These are phyloP conservation scores for Penicillium robsamsonii DNA, from an alignment of 495 filamentous ascomycete genomes.

Conservation along the genomic window DNA sequence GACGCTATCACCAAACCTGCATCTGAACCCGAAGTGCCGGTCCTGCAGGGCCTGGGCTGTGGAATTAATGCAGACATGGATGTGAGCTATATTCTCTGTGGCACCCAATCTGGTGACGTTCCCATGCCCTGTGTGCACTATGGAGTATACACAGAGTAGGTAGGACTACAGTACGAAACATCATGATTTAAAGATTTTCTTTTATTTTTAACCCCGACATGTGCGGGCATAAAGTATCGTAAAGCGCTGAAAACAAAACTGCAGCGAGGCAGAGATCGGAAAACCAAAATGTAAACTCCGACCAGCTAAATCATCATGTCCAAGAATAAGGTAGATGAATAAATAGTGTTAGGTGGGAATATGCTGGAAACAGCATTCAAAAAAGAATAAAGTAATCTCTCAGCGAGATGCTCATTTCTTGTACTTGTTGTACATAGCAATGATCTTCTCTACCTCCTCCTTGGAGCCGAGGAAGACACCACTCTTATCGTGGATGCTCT, in stretches of 20 bases:
- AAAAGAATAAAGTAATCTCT: constrained; percentile 1
- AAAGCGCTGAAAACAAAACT: constrained; percentile 10
- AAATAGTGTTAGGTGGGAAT: not conserved
- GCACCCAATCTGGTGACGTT: not conserved
- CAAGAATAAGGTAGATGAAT: not conserved
- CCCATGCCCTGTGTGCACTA: not conserved
- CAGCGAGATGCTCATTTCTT: constrained; percentile 32
- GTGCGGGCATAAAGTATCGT: constrained; percentile 9
- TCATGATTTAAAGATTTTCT: not conserved
- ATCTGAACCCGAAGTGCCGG: not conserved
- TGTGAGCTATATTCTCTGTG: not conserved
- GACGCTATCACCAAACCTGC: constrained; percentile 9
- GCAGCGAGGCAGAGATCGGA: not conserved
- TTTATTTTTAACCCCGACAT: constrained; percentile 6
- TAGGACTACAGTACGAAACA: not conserved
- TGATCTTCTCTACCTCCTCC: constrained; percentile 94
- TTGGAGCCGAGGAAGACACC: constrained; percentile 96
- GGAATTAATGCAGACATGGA: no score
- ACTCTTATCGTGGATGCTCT: constrained; percentile 91
- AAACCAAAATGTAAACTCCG: not conserved
- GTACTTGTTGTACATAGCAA: constrained; percentile 54
- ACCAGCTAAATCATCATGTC: constrained; percentile 4
- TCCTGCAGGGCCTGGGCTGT: no score
- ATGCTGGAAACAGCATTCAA: not conserved
- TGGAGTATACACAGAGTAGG: not conserved